Evolutionary conservation across 257 asterid species (phyloP).

Genomic region (Sherardia arvensis): DNA sequence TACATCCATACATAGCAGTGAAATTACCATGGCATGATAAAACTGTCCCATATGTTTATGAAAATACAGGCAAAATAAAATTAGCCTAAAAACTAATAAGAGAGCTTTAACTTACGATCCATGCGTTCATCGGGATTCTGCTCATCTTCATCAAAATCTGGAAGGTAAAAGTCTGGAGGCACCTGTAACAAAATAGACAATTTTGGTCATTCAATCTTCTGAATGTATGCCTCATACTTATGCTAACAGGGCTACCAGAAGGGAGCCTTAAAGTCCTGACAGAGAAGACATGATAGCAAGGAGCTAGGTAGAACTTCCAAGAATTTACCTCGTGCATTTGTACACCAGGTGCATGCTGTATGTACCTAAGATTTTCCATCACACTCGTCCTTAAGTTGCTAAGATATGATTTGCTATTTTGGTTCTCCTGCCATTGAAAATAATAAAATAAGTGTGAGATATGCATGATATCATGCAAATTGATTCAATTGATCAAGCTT

Average conservation of each 20-base stretch:
- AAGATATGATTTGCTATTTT: constrained; percentile 85
- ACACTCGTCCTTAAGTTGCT: constrained; percentile 80
- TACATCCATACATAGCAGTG: background rate
- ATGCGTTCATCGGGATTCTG: constrained; percentile 85
- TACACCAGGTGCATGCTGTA: constrained; percentile 97
- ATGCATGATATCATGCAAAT: background rate
- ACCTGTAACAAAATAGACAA: constrained; percentile 38
- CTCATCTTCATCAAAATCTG: constrained; percentile 84
- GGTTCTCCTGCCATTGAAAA: constrained; percentile 69
- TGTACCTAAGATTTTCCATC: constrained; percentile 75
- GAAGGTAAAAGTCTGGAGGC: constrained; percentile 92
- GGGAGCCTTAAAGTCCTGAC: background rate
- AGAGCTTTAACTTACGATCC: constrained; percentile 52
- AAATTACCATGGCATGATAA: background rate
- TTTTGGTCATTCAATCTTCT: background rate
- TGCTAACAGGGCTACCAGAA: background rate
- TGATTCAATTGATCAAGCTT: background rate
- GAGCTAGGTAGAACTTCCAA: background rate
- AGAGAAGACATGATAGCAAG: background rate
- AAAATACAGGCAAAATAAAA: background rate
- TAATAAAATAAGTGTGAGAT: constrained; percentile 7
- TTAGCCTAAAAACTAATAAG: background rate
- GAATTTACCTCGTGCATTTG: constrained; percentile 91
- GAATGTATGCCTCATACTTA: background rate
- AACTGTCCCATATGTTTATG: background rate